Evolutionary conservation across 169 alveolate genomes (phyloP).

Genomic region (Plasmodium sp.): DNA sequence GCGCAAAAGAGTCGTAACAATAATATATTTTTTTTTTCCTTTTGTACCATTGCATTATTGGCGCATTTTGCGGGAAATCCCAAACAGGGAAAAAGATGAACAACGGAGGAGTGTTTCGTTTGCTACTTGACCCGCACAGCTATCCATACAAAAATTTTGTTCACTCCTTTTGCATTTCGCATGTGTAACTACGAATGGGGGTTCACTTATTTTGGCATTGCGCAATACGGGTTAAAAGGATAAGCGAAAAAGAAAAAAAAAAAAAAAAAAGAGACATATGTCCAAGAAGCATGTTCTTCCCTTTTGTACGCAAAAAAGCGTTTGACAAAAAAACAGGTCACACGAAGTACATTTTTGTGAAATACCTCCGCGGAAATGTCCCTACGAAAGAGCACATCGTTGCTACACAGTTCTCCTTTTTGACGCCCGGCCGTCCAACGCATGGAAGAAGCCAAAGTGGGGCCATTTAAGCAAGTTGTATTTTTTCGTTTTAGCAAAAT

Average conservation of each 20-base stretch:
- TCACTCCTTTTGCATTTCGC: background rate
- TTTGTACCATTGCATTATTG: background rate
- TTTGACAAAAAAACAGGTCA: background rate
- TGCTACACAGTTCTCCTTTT: background rate
- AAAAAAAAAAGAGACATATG: background rate
- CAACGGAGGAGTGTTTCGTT: background rate
- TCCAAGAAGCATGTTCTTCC: background rate
- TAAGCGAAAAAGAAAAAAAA: background rate
- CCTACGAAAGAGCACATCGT: background rate
- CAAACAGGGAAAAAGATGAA: background rate
- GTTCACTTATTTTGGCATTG: background rate
- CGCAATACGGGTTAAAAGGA: background rate
- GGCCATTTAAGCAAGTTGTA: background rate
- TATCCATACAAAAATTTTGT: background rate
- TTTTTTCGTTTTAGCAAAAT: background rate
- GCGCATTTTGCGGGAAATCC: background rate
- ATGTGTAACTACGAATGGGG: background rate
- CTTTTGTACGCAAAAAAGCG: background rate
- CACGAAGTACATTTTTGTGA: background rate
- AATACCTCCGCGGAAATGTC: background rate
- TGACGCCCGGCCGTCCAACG: background rate
- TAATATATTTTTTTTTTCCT: background rate
- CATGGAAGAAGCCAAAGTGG: background rate
- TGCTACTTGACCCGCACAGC: background rate
- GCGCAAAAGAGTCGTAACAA: background rate